A percentile compares a stretch with the other conserved stretches of the same genome.
phyloP scores from a whole-genome alignment of 1,284 basidiomycete species.

The Schizopora paradoxa region DNA sequence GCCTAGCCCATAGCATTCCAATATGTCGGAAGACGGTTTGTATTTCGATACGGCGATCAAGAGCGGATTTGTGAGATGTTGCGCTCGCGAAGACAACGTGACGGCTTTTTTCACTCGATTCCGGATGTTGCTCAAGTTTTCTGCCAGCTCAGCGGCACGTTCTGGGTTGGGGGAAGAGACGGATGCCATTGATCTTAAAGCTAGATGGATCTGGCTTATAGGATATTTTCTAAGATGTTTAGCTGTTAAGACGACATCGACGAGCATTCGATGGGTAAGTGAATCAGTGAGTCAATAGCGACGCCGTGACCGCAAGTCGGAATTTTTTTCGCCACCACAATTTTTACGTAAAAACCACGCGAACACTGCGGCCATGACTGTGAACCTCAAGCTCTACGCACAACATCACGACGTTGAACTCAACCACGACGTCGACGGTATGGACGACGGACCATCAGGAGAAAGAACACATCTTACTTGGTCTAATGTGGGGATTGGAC shows the following conservation, averaged over 20 bases:
- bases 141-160: conserved; percentile 44
- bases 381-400: no score
- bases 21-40: conserved; percentile 85
- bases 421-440: no score
- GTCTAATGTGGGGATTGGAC: conserved; percentile 67
- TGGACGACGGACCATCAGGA: conserved; percentile 16
- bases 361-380: no score
- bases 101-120: conserved; percentile 39
- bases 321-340: no score
- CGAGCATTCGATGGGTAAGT: no score
- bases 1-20: conserved; percentile 73
- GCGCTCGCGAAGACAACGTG: conserved; percentile 20
- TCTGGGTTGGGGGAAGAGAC: conserved; percentile 20
- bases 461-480: conserved; percentile 43
- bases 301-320: no score
- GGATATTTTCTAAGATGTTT: no score
- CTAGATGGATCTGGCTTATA: background rate
- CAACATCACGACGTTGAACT: no score
- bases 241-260: no score
- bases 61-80: conserved; percentile 26
- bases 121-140: conserved; percentile 46
- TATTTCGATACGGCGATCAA: conserved; percentile 94
- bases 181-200: background rate
- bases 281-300: no score
- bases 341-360: no score